Base-by-base conservation (phyloP, 106 monocot species). In the Dioscorea zingiberensis region DNA sequence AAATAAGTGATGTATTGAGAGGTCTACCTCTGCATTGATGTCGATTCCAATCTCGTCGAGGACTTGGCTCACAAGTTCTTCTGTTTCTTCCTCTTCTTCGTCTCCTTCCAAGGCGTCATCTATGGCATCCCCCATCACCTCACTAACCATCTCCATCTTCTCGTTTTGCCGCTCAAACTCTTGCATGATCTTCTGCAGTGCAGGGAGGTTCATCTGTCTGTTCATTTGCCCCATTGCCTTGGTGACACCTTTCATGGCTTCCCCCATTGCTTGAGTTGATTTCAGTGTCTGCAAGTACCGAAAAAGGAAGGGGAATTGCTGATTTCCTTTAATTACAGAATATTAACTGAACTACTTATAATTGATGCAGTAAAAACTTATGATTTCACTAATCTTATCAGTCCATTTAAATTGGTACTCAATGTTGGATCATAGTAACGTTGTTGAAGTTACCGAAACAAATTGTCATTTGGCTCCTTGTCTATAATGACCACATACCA, bases 191-290 rank as follows among this genome's bases (percentile, higher is more conserved):
- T 84, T 90, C 78, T 97, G 95, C 64, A 97, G 65, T 9, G 85
- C 88, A 18, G 95, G 95, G 21, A 97, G 65, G 69, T 97, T 97
- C 95, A 97, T 81, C 68, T 94, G 89, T 56, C 86, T 76, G 51
- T 94, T 94, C 94, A 94, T 94, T 73, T 97, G 91, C 1, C 83
- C 76, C 95, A 97, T 97, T 54, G 95, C 95, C 81, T 97, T 97
- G 21, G 95, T 97, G 29, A 97, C 95, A 19, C 95, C 95, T 72
- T 91, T 91, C 95, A 97, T 97, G 56, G 95, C 95, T 67, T 88
- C 94, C 4, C 87, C 85, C 85, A 91, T 91, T 26, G 91, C 90
- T 81, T 95, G 91, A 23, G 87, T 95, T 47, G 91, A 95, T 76
- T 94, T 94, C 75, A 94, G 29, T 21, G 89, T 90, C 94, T 94